Evolutionary conservation across 2,329 filamentous ascomycete genomes (phyloP), one percentile per base, ranked within the genome.

Genomic region (Botryotinia calthae): DNA sequence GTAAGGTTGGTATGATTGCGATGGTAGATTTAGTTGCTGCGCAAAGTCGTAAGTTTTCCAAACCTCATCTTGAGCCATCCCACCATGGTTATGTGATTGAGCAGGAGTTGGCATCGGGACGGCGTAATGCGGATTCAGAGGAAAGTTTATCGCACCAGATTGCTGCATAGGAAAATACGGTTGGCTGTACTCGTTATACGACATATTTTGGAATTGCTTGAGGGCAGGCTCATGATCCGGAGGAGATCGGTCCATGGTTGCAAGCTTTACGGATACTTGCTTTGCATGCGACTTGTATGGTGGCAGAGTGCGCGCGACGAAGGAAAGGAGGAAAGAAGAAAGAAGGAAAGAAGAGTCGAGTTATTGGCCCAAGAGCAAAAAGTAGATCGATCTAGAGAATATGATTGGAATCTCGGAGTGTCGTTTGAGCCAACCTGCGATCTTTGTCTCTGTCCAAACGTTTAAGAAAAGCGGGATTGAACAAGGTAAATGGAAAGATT

Each of bases 181-280:
- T 65, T 71, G 59, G 25, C 56, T n/a, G n/a, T 71, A 65, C n/a
- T 64, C 69, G 51, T 71, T 42, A n/a, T 71, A 65, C 25, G 59
- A 31, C 31, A 65, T 65, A 5, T 22, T 56, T 28, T 65, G 46
- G 22, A 58, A 48, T 46, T 65, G 69, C 22, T 56, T 65, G 28
- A n/a, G 44, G 22, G 44, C n/a, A 65, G 28, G 25, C 25, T 71
- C 69, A 44, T 64, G 59, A 42, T 22, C 34, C 8, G 31, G 46
- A 31, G n/a, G n/a, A 28, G 46, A 25, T 31, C 20, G 69, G 20
- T 56, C 59, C 61, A 71, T 71, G 69, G 28, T 71, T 64, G 69
- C 66, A 44, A 44, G 40, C 40, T 31, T 20, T 1, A 66, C 66
- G 65, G 65, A 42, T 68, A 9, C 34, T 58, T 48, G 66, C 48